Percentiles rank a stretch among this genome's conserved stretches.
phyloP scores from a whole-genome alignment of 78 protist genomes.

The Mastigamoeba balamuthi region DNA sequence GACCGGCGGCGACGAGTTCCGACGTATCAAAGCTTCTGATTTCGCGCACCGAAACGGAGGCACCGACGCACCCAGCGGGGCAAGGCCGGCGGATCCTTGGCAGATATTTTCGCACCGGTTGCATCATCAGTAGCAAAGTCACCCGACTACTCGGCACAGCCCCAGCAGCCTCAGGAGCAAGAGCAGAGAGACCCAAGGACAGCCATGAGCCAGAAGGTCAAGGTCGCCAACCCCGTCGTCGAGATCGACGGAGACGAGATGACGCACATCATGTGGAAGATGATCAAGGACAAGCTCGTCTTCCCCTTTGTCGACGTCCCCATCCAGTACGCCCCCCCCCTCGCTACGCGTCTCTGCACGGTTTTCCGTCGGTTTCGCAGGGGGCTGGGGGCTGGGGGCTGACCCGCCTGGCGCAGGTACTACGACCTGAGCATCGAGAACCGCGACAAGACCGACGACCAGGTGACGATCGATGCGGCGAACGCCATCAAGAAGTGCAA shows the following conservation, averaged over 20 bases:
- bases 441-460: constrained; percentile 67
- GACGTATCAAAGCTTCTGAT: too few relatives aligned
- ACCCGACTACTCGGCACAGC: too few relatives aligned
- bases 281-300: constrained; percentile 74
- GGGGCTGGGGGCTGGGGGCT: not conserved
- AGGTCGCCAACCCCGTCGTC: constrained; percentile 60
- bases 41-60: too few relatives aligned
- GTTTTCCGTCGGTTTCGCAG: constrained; percentile 31
- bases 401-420: constrained; percentile 4
- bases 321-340: not conserved
- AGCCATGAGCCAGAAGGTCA: constrained; percentile 7
- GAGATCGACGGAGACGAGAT: constrained; percentile 59
- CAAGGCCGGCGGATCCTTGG: too few relatives aligned
- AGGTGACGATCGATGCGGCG: constrained; percentile 74
- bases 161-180: too few relatives aligned
- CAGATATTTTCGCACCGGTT: too few relatives aligned
- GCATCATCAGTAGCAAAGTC: too few relatives aligned
- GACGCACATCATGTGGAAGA: constrained; percentile 68
- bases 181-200: too few relatives aligned
- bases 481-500: constrained; percentile 63
- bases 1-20: too few relatives aligned
- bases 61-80: too few relatives aligned
- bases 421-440: constrained; percentile 62
- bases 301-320: constrained; percentile 41
- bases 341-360: not conserved